These are phyloP conservation scores for Populus ilicifolia DNA, from an alignment of 345 rosid species.

Conservation along the genomic window DNA sequence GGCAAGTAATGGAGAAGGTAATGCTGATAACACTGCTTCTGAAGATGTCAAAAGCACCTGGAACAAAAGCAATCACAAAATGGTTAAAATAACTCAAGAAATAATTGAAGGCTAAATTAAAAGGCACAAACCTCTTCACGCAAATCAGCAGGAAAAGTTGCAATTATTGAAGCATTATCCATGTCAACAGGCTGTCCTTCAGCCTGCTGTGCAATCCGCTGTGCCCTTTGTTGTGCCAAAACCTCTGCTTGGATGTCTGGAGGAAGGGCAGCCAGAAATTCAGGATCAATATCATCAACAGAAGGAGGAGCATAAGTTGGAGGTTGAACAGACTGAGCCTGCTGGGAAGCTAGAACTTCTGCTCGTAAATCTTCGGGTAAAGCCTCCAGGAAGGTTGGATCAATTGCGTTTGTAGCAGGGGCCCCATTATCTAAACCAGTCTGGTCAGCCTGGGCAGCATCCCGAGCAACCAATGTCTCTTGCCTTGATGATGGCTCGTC, in stretches of 20 bases:
- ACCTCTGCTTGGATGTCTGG: slow-evolving; percentile 98
- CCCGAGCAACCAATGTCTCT: slow-evolving; percentile 39
- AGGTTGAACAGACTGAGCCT: slow-evolving; percentile 85
- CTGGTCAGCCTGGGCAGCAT: slow-evolving; percentile 52
- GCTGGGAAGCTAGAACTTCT: slow-evolving; percentile 97
- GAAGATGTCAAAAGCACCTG: slow-evolving; percentile 96
- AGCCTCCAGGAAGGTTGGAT: slow-evolving; percentile 96
- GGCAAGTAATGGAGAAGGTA: slow-evolving; percentile 91
- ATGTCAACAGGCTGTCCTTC: slow-evolving; percentile 96
- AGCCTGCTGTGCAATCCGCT: slow-evolving; percentile 82
- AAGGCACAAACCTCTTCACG: slow-evolving; percentile 87
- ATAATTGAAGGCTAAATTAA: slow-evolving; percentile 6
- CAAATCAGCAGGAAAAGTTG: slow-evolving; percentile 90
- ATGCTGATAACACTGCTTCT: slow-evolving; percentile 86
- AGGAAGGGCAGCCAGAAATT: slow-evolving; percentile 98
- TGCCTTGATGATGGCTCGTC: slow-evolving; percentile 43
- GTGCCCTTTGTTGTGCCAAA: slow-evolving; percentile 96
- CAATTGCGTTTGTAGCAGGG: slow-evolving; percentile 70
- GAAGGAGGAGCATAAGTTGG: slow-evolving; percentile 83
- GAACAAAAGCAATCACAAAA: slow-evolving; percentile 17
- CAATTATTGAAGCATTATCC: slow-evolving; percentile 98
- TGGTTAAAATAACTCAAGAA: slow-evolving; percentile 15
- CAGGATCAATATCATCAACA: slow-evolving; percentile 92
- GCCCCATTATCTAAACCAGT: slow-evolving; percentile 38
- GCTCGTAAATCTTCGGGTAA: slow-evolving; percentile 89